These are phyloP conservation scores for Aureobasidium sp. DNA, from an alignment of 2,329 filamentous ascomycete genomes.

Conservation along the genomic window DNA sequence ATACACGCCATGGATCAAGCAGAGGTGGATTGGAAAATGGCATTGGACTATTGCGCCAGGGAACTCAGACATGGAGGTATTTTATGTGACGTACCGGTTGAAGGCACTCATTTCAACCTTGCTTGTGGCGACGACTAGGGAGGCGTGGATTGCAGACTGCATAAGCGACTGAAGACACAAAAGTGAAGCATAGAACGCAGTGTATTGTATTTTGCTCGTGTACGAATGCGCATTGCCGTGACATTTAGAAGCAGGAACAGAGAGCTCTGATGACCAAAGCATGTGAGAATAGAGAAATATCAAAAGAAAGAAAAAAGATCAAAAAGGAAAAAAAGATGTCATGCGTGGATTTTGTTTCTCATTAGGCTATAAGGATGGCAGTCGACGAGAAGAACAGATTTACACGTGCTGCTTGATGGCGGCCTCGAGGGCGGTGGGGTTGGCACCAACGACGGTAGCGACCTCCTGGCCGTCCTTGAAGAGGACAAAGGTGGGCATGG, in stretches of 20 bases:
- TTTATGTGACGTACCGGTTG: not conserved
- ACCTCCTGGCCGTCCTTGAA: constrained; percentile 74
- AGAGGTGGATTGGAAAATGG: not conserved
- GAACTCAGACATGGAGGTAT: not conserved
- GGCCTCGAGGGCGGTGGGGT: constrained; percentile 59
- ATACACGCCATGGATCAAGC: not conserved
- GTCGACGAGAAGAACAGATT: not conserved
- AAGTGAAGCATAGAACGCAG: not conserved
- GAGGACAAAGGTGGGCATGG: constrained; percentile 87
- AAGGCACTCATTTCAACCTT: not conserved
- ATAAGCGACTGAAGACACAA: too few species aligned
- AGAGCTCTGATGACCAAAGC: not conserved
- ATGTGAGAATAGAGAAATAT: not conserved
- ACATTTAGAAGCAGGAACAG: not conserved
- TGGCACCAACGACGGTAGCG: constrained; percentile 71
- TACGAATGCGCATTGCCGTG: not conserved
- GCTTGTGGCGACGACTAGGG: not conserved
- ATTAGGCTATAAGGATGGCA: constrained; percentile 5
- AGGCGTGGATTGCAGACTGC: not conserved
- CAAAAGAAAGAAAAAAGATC: not conserved
- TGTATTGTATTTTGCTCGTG: not conserved
- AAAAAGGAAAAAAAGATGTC: not conserved
- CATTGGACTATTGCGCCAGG: not conserved
- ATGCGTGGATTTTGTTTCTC: constrained; percentile 9
- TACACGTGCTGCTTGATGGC: constrained; percentile 38